These are phyloP conservation scores for Phialemonium atrogriseum DNA, from an alignment of 2,329 filamentous ascomycete genomes.

Conservation along the genomic window DNA sequence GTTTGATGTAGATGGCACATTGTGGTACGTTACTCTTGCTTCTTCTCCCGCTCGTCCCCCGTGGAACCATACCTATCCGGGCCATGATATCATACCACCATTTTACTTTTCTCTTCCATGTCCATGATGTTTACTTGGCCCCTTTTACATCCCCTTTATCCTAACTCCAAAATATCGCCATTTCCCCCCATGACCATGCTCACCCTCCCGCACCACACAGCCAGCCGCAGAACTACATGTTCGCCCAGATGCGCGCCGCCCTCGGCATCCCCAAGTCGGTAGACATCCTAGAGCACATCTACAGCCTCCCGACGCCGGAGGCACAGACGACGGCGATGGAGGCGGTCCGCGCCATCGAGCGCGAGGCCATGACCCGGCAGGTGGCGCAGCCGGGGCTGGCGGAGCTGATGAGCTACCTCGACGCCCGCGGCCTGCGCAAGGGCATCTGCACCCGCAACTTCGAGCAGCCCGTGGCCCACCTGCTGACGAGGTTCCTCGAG, in stretches of 20 bases:
- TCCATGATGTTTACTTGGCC: no score
- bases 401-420: conserved; percentile 74
- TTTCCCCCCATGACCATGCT: no score
- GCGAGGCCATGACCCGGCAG: conserved; percentile 70
- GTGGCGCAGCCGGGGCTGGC: conserved; percentile 73
- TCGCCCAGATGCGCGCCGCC: conserved; percentile 70
- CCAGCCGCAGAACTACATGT: conserved; percentile 93
- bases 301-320: conserved; percentile 55
- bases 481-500: conserved; percentile 67
- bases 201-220: conserved; percentile 31
- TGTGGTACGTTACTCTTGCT: conserved; percentile 62
- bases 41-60: no score
- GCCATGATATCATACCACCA: no score
- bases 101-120: no score
- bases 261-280: conserved; percentile 62
- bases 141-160: no score
- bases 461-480: conserved; percentile 65
- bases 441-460: conserved; percentile 95
- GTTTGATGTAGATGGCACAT: conserved; percentile 92
- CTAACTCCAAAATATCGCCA: no score
- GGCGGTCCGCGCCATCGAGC: conserved; percentile 72
- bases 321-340: conserved; percentile 57
- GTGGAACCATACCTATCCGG: no score
- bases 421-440: conserved; percentile 58
- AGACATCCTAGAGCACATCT: conserved; percentile 88